A percentile compares a stretch with the other conserved stretches of the same genome.
Evolutionary conservation across 306 rosid species (phyloP).

Genomic region (Dryas alaskensis): DNA sequence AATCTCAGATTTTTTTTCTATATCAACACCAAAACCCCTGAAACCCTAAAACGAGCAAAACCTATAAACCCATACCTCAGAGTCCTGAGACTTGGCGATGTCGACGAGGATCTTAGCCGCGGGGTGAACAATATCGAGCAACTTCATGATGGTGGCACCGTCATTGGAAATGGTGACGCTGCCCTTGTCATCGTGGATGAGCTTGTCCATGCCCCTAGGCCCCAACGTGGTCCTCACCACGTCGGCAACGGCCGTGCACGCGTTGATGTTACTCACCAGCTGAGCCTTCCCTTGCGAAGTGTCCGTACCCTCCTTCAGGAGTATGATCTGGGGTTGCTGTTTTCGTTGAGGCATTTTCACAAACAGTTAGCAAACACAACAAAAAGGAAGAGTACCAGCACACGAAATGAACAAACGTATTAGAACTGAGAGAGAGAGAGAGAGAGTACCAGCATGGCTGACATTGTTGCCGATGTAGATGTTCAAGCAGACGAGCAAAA

Average conservation of each 20-base stretch:
- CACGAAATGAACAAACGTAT: not conserved
- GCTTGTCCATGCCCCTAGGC: slow-evolving; percentile 98
- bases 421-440: slow-evolving; percentile 4
- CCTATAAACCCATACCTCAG: slow-evolving; percentile 55
- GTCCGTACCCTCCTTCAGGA: slow-evolving; percentile 92
- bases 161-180: slow-evolving; percentile 89
- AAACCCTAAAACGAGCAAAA: too few species aligned
- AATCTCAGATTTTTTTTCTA: too few species aligned
- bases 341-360: slow-evolving; percentile 26
- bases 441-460: slow-evolving; percentile 74
- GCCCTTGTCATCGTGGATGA: slow-evolving; percentile 92
- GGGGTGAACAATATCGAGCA: slow-evolving; percentile 88
- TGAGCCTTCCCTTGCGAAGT: slow-evolving; percentile 95
- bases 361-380: slow-evolving; percentile 14
- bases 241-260: slow-evolving; percentile 90
- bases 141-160: slow-evolving; percentile 98
- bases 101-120: slow-evolving; percentile 97
- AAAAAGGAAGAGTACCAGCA: slow-evolving; percentile 8
- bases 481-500: slow-evolving; percentile 1
- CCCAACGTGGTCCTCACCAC: slow-evolving; percentile 91
- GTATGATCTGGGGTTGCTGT: slow-evolving; percentile 99
- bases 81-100: slow-evolving; percentile 93
- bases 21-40: too few species aligned
- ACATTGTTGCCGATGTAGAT: slow-evolving; percentile 51
- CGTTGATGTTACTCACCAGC: slow-evolving; percentile 92